Percentiles rank a stretch among this genome's conserved stretches.
phyloP scores from a whole-genome alignment of 345 rosid species.

The Pugionium dolabratum region DNA sequence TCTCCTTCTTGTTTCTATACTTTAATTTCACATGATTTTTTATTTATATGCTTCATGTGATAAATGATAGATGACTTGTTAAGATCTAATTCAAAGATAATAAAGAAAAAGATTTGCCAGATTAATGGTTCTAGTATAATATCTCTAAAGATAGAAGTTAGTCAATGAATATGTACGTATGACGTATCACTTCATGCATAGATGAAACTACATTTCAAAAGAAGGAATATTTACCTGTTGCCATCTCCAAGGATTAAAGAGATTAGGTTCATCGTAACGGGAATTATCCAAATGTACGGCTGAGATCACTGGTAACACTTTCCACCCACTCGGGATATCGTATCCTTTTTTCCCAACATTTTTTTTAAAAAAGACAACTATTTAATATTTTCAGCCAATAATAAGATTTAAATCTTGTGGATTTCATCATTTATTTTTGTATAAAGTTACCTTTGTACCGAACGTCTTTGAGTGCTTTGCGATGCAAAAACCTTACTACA shows the following conservation, averaged over 20 bases:
- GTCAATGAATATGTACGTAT: conserved; percentile 35
- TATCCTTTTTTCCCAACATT: conserved; percentile 56
- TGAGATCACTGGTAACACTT: conserved; percentile 97
- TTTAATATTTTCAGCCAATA: conserved; percentile 17
- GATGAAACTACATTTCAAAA: conserved; percentile 10
- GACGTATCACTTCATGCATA: conserved; percentile 31
- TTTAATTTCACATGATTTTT: conserved; percentile 24
- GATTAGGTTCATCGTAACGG: conserved; percentile 73
- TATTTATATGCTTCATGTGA: conserved; percentile 30
- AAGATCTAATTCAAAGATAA: conserved; percentile 26
- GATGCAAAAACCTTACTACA: conserved; percentile 93
- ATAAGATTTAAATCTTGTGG: not conserved
- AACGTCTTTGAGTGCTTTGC: conserved; percentile 83
- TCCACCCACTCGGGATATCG: conserved; percentile 99
- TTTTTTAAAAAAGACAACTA: no score
- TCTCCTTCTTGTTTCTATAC: not conserved
- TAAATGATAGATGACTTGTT: conserved; percentile 37
- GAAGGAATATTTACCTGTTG: conserved; percentile 42
- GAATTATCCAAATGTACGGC: conserved; percentile 91
- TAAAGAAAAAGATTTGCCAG: conserved; percentile 1
- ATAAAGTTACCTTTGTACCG: conserved; percentile 65
- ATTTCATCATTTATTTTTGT: conserved; percentile 9
- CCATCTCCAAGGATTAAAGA: conserved; percentile 98
- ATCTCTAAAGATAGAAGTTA: conserved; percentile 25
- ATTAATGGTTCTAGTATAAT: conserved; percentile 18